Evolutionary conservation across 2,329 filamentous ascomycete genomes (phyloP).

Genomic region (Colletotrichum phormii): DNA sequence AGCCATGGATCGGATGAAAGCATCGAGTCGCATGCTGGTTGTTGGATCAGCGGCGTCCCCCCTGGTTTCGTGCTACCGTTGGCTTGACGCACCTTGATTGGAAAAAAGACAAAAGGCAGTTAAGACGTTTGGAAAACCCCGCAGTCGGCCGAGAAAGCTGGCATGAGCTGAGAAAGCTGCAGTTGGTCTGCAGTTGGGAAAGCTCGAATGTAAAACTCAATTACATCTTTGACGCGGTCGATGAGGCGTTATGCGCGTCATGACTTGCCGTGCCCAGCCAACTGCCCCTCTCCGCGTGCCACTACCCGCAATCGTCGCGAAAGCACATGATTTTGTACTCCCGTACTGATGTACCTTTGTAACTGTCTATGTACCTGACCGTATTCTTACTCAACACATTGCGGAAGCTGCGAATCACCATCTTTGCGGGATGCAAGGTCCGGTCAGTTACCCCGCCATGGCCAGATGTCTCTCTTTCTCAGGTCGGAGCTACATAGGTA

Average conservation of each 20-base stretch:
- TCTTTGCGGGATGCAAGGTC: not conserved
- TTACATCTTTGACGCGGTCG: conserved; percentile 27
- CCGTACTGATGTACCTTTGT: not conserved
- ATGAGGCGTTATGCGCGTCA: conserved; percentile 35
- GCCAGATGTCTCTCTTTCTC: not conserved
- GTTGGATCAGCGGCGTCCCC: not conserved
- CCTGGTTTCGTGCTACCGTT: not conserved
- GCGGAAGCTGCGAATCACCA: not conserved
- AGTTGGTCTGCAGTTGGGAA: not conserved
- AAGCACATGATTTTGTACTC: conserved; percentile 34
- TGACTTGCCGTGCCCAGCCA: conserved; percentile 9
- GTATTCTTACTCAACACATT: not conserved
- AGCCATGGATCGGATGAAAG: conserved; percentile 8
- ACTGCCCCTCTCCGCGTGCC: conserved; percentile 1
- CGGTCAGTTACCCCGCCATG: not conserved
- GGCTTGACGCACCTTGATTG: not conserved
- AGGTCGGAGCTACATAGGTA: not conserved
- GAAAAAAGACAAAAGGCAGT: not conserved
- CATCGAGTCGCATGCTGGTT: not conserved
- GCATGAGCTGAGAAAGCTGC: not conserved
- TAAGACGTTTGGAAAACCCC: not conserved
- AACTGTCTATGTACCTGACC: not conserved
- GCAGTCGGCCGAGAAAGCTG: not conserved
- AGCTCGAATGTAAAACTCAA: not conserved
- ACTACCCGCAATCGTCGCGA: conserved; percentile 23